A percentile compares a stretch with the other conserved stretches of the same genome.
Conservation (phyloP, 768 basidiomycete species). For the Royoungia palumana region DNA sequence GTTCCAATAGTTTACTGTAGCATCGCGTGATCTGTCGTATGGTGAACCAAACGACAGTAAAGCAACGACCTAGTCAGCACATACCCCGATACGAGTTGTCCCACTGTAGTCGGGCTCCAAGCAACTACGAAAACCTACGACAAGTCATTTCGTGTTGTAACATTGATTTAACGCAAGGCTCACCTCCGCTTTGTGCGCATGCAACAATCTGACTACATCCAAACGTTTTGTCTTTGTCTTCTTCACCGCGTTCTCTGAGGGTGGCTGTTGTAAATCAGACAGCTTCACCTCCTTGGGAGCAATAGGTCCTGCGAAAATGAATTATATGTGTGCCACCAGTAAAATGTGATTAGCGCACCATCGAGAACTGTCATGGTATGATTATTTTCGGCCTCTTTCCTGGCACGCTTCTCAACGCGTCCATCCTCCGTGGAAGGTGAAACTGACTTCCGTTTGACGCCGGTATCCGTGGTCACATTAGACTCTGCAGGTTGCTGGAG, state of each 20-base stretch:
- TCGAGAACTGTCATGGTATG: slow-evolving; percentile 40
- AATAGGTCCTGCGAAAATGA: slow-evolving; percentile 11
- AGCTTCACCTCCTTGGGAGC: slow-evolving; percentile 20
- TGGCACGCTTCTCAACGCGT: slow-evolving; percentile 63
- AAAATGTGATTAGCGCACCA: slow-evolving; percentile 24
- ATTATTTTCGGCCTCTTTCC: slow-evolving; percentile 45
- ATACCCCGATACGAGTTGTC: slow-evolving; percentile 73
- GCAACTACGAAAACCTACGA: slow-evolving; percentile 74
- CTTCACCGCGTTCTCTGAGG: slow-evolving; percentile 23
- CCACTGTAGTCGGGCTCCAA: slow-evolving; percentile 64
- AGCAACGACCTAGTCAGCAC: slow-evolving; percentile 16
- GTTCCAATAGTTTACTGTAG: slow-evolving; percentile 71
- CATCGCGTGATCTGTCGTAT: slow-evolving; percentile 64
- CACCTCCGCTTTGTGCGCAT: slow-evolving; percentile 64
- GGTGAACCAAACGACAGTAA: slow-evolving; percentile 4
- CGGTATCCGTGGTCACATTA: slow-evolving; percentile 15
- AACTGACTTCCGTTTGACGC: slow-evolving; percentile 51
- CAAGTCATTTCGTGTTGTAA: slow-evolving; percentile 2
- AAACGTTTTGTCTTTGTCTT: slow-evolving; percentile 36
- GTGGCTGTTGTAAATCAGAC: slow-evolving; percentile 17
- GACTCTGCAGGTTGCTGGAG: slow-evolving; percentile 19
- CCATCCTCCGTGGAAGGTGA: slow-evolving; percentile 43
- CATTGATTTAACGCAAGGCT: slow-evolving; percentile 15
- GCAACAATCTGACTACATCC: slow-evolving; percentile 44
- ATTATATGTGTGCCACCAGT: slow-evolving; percentile 26